Evolutionary conservation across 1,284 basidiomycete genomes (phyloP), one percentile per base, ranked within the genome.

Genomic region (Earliella scabrosa): DNA sequence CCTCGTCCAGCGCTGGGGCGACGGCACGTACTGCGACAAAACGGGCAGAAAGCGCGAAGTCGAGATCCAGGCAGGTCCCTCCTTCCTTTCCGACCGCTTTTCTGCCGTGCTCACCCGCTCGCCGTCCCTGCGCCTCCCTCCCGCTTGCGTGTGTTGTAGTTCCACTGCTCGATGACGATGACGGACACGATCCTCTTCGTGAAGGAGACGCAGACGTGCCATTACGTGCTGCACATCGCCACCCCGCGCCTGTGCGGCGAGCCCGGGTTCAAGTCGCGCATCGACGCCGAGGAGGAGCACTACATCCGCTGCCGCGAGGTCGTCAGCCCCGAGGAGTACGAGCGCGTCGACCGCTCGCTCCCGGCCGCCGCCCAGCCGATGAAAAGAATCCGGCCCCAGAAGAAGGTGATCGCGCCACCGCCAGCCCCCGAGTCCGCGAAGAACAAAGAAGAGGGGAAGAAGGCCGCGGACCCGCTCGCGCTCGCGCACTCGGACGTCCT

Each of bases 101-200:
- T 10, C 44, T 27, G 40, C 44, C 27, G 24, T 39, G 41, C 27
- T 14, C 34, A 45, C 38, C 49, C 44, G 41, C 45, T 34, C n/a
- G n/a, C 49, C 20, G 23, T 46, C 44, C 20, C 52, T 41, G 11
- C 9, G 21, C 40, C 21, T 41, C 51, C 24, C 14, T 10, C 21
- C 38, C 43, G 40, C 36, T 26, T 45, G 24, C 52, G 18, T 32
- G 29, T 34, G 38, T 16, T 27, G 13, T 70, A 95, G 90, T 95
- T 96, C 71, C 95, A 98, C 74, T 98, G 95, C 75, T 93, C 92
- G 58, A 93, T 93, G 89, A 90, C 90, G 52, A 90, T 90, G 74
- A 86, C 90, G 36, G 90, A 93, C 74, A 84, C 82, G 14, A 93
- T 97, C 67, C 83, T 93, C 50, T 89, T 95, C 68, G 87, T 98